phyloP scores from a whole-genome alignment of 2,329 filamentous ascomycete species.

The Huntiella moniliformis region DNA sequence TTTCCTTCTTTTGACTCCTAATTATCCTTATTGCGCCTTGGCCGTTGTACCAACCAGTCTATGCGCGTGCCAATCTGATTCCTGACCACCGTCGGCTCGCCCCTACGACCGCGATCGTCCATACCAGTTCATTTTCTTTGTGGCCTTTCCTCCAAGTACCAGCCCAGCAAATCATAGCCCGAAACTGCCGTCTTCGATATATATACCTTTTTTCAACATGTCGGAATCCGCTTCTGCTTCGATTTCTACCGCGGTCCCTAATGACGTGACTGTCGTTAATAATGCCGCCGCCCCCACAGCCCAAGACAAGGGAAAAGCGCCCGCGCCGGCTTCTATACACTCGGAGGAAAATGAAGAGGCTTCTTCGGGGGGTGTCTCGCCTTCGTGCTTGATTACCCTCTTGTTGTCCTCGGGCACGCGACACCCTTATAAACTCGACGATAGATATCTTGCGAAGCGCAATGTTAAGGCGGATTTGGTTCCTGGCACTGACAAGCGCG shows the following conservation, averaged over 20 bases:
- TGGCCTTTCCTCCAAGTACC: not conserved
- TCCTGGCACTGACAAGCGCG: conserved; percentile 33
- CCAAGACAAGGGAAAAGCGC: conserved; percentile 12
- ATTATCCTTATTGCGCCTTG: too few relatives aligned
- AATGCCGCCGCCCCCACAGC: not conserved
- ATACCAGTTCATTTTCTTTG: too few relatives aligned
- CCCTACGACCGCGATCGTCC: too few relatives aligned
- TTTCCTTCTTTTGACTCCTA: too few relatives aligned
- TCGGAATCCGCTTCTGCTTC: not conserved
- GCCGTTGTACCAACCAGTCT: too few relatives aligned
- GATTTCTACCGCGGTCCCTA: not conserved
- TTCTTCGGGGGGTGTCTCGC: conserved; percentile 12
- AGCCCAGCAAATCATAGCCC: not conserved
- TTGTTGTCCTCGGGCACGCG: conserved; percentile 64
- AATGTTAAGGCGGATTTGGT: conserved; percentile 53
- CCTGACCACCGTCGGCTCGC: too few relatives aligned
- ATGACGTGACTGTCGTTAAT: too few relatives aligned
- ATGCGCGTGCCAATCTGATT: too few relatives aligned
- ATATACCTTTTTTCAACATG: not conserved
- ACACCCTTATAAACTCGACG: conserved; percentile 80
- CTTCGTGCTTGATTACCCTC: conserved; percentile 57
- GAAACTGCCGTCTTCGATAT: not conserved
- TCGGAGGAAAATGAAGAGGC: not conserved
- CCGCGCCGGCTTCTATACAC: conserved; percentile 12
- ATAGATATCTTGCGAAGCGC: conserved; percentile 65